These are phyloP conservation scores for Hygrophoropsis aurantiaca DNA, from an alignment of 768 basidiomycete genomes.

Conservation along the genomic window DNA sequence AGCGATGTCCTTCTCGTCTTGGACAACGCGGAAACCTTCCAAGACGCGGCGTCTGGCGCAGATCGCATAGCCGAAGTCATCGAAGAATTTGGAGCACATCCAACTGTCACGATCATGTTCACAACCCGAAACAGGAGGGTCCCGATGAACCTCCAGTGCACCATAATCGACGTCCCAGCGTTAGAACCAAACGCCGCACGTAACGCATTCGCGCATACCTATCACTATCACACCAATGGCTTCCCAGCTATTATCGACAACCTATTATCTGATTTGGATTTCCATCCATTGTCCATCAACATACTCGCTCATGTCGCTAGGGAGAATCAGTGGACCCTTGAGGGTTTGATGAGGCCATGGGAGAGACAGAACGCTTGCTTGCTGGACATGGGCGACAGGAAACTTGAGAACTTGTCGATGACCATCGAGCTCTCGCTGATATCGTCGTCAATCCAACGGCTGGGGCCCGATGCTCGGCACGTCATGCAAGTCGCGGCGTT, in stretches of 20 bases:
- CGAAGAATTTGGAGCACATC: background rate
- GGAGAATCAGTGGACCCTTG: conserved; percentile 1
- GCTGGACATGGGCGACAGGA: too few relatives aligned
- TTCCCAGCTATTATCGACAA: too few relatives aligned
- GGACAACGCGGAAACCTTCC: background rate
- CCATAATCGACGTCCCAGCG: background rate
- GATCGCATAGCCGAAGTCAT: too few relatives aligned
- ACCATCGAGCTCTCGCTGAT: too few relatives aligned
- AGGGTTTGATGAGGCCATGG: background rate
- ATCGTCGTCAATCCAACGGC: too few relatives aligned
- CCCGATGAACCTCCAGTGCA: background rate
- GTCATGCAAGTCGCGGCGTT: background rate
- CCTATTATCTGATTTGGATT: too few relatives aligned
- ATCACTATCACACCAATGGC: too few relatives aligned
- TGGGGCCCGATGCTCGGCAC: background rate
- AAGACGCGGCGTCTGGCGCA: too few relatives aligned
- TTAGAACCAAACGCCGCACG: background rate
- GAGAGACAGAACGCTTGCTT: too few relatives aligned
- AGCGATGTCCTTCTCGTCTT: background rate
- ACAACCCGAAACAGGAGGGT: background rate
- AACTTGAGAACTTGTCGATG: too few relatives aligned
- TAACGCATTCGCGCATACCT: background rate
- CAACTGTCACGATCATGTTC: conserved; percentile 1
- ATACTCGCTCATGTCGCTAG: background rate
- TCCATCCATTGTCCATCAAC: too few relatives aligned